Percentiles rank a stretch among this genome's conserved stretches.
phyloP scores from a whole-genome alignment of 495 filamentous ascomycete species.

The Penicillium steckii region DNA sequence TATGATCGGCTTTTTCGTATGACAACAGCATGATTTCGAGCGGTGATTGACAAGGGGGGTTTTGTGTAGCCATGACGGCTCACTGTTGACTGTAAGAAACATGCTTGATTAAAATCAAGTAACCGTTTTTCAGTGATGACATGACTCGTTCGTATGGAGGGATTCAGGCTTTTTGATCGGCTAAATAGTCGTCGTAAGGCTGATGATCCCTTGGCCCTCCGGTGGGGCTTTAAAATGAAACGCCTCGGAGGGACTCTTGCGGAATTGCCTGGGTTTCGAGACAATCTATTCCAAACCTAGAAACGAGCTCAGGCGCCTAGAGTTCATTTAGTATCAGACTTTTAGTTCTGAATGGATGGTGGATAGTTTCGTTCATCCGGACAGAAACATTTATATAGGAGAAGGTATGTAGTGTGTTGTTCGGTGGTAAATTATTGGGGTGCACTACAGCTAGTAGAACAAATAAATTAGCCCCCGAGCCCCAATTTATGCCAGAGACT shows the following conservation, averaged over 20 bases:
- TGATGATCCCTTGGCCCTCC: neutral
- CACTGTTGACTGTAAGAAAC: neutral
- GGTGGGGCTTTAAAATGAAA: neutral
- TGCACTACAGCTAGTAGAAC: too few relatives aligned
- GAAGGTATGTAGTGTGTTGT: too few relatives aligned
- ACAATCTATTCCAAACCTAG: neutral
- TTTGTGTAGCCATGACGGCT: too few relatives aligned
- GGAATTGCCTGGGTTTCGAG: neutral
- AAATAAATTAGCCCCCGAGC: too few relatives aligned
- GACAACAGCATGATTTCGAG: neutral
- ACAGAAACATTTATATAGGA: neutral
- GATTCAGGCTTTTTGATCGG: neutral
- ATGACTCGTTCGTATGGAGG: neutral
- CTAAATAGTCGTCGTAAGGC: slow-evolving; percentile 1
- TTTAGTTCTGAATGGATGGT: neutral
- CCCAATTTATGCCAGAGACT: too few relatives aligned
- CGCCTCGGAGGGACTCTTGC: neutral
- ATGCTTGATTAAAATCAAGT: neutral
- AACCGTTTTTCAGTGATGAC: neutral
- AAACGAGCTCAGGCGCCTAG: neutral
- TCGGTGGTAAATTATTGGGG: too few relatives aligned
- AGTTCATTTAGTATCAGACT: neutral
- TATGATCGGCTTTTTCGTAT: neutral
- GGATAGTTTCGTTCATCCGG: neutral
- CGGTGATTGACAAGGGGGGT: neutral